A percentile compares a stretch with the other conserved stretches of the same genome.
Evolutionary conservation across 176 grass and related monocot genomes (phyloP).

Genomic region (Chrysopogon serrulatus): DNA sequence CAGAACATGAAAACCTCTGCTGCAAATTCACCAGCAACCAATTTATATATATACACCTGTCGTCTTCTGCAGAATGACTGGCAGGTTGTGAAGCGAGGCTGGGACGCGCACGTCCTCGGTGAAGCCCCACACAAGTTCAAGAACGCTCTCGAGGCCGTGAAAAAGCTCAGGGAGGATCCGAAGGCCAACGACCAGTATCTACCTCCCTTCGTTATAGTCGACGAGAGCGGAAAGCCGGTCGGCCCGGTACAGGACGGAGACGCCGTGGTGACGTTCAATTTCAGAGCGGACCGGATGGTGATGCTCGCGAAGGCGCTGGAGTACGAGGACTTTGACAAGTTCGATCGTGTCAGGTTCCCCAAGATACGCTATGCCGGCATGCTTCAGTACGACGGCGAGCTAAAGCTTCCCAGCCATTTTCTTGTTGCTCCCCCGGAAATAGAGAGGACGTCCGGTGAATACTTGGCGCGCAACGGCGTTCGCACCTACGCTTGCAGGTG

Average conservation of each 20-base stretch:
- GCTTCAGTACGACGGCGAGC: slow-evolving; percentile 87
- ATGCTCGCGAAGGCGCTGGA: slow-evolving; percentile 90
- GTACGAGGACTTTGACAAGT: slow-evolving; percentile 68
- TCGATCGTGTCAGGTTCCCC: slow-evolving; percentile 67
- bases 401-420: slow-evolving; percentile 74
- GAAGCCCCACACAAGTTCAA: slow-evolving; percentile 76
- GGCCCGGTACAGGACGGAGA: slow-evolving; percentile 75
- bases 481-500: slow-evolving; percentile 92
- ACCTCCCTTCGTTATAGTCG: slow-evolving; percentile 78
- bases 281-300: slow-evolving; percentile 84
- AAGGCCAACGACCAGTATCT: slow-evolving; percentile 82
- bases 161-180: slow-evolving; percentile 56
- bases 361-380: slow-evolving; percentile 81
- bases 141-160: slow-evolving; percentile 66
- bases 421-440: slow-evolving; percentile 87
- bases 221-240: slow-evolving; percentile 55
- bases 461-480: slow-evolving; percentile 71
- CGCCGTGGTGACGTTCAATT: slow-evolving; percentile 88
- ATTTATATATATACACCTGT: too few relatives aligned
- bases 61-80: slow-evolving; percentile 69
- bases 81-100: slow-evolving; percentile 89
- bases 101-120: slow-evolving; percentile 93
- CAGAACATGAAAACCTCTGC: background rate
- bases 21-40: too few relatives aligned
- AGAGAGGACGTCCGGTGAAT: slow-evolving; percentile 79